A percentile compares a stretch with the other conserved stretches of the same genome.
phyloP scores from a whole-genome alignment of 75 land plant species.

The Sequoia sempervirens region DNA sequence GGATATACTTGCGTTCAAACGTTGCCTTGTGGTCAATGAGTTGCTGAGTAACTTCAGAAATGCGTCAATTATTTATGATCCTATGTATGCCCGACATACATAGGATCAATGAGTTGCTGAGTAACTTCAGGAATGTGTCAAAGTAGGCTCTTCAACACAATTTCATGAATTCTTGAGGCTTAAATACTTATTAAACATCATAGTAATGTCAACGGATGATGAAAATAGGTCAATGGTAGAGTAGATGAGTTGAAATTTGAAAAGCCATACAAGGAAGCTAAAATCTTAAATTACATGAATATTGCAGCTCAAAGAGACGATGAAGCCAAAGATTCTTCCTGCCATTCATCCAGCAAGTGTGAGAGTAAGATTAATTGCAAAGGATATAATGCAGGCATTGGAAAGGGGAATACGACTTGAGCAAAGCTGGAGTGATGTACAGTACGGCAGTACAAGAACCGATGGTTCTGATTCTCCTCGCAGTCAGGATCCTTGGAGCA shows the following conservation, averaged over 20 bases:
- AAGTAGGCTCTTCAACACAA: not conserved
- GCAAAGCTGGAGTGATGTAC: slow-evolving; percentile 41
- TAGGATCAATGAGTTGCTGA: no score
- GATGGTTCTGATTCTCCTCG: not conserved
- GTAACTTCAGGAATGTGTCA: not conserved
- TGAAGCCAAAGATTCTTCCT: slow-evolving; percentile 66
- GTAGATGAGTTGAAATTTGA: not conserved
- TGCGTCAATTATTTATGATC: not conserved
- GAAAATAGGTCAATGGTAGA: not conserved
- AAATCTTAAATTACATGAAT: not conserved
- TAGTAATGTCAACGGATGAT: not conserved
- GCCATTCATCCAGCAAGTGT: slow-evolving; percentile 76
- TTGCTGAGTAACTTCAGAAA: not conserved
- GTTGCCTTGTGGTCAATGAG: not conserved
- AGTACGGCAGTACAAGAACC: slow-evolving; percentile 12
- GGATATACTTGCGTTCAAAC: not conserved
- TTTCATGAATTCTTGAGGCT: no score
- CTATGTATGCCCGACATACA: not conserved
- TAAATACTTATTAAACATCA: not conserved
- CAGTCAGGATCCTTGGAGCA: not conserved
- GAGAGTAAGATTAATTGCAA: slow-evolving; percentile 64
- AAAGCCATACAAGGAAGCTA: not conserved
- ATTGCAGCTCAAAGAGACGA: slow-evolving; percentile 49
- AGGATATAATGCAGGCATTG: slow-evolving; percentile 67
- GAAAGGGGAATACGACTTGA: slow-evolving; percentile 60